phyloP scores from a whole-genome alignment of 352 stramenopile genomes.

The Phytopythium helicoides region DNA sequence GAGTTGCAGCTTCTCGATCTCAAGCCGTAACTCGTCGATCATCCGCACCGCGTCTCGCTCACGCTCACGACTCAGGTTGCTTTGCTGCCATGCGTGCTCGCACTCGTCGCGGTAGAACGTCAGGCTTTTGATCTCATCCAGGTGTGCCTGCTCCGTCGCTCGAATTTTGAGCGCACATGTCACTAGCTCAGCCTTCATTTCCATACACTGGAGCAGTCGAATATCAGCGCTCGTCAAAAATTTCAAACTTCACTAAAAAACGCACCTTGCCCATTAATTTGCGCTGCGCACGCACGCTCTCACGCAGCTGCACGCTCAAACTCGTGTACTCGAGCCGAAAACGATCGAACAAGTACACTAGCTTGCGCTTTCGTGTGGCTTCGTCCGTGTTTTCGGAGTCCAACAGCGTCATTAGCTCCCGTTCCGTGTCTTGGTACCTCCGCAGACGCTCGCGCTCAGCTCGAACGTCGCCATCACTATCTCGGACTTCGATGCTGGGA shows the following conservation, averaged over 20 bases:
- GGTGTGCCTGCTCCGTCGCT: constrained; percentile 55
- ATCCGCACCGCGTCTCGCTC: constrained; percentile 61
- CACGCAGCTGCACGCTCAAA: constrained; percentile 49
- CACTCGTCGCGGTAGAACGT: constrained; percentile 76
- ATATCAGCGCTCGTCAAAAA: too few species aligned
- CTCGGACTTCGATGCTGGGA: background rate
- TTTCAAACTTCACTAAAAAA: too few species aligned
- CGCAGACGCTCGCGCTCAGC: constrained; percentile 27
- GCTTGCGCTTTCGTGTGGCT: constrained; percentile 48
- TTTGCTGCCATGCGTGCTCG: constrained; percentile 63
- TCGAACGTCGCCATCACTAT: constrained; percentile 3
- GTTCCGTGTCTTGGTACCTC: constrained; percentile 43
- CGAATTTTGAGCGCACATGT: constrained; percentile 51
- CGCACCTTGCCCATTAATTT: constrained; percentile 58
- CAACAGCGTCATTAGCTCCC: constrained; percentile 45
- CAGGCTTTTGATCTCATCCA: constrained; percentile 70
- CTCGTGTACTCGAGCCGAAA: constrained; percentile 65
- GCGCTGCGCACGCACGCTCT: constrained; percentile 47
- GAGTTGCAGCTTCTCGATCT: constrained; percentile 50
- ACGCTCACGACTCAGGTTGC: constrained; percentile 47
- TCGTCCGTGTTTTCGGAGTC: constrained; percentile 46
- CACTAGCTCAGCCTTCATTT: constrained; percentile 74
- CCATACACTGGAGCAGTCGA: constrained; percentile 43
- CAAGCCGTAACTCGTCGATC: constrained; percentile 63
- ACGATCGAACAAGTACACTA: constrained; percentile 65